phyloP scores from a whole-genome alignment of 2,329 filamentous ascomycete genomes.

The Fusarium caatingaense region DNA sequence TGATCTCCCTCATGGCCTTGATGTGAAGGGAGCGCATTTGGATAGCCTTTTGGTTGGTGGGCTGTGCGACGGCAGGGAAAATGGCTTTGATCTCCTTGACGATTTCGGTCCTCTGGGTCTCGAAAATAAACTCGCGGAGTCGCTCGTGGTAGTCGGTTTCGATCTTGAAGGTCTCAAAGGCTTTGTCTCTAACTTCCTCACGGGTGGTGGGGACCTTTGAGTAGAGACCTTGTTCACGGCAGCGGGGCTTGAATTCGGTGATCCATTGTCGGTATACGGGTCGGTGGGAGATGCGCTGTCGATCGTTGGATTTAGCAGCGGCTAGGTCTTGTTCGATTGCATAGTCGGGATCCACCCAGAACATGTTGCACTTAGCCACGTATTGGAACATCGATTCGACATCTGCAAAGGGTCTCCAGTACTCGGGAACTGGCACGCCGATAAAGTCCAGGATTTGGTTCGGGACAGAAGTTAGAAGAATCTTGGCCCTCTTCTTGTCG shows the following conservation, averaged over 20 bases:
- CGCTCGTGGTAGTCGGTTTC: constrained; percentile 55
- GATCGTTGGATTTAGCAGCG: constrained; percentile 64
- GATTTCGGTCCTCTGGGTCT: constrained; percentile 58
- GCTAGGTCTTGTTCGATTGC: constrained; percentile 47
- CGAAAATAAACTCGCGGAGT: constrained; percentile 52
- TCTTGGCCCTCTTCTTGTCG: constrained; percentile 66
- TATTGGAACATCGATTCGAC: constrained; percentile 72
- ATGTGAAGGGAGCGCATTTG: constrained; percentile 51
- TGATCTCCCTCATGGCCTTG: constrained; percentile 53
- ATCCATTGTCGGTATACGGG: constrained; percentile 70
- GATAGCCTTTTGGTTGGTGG: constrained; percentile 32
- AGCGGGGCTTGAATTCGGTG: constrained; percentile 70
- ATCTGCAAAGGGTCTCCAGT: constrained; percentile 68
- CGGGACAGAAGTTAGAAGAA: constrained; percentile 71
- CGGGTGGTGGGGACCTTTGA: constrained; percentile 49
- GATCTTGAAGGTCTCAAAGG: constrained; percentile 63
- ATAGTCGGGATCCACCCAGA: constrained; percentile 56
- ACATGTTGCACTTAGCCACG: constrained; percentile 67
- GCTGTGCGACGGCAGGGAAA: not conserved
- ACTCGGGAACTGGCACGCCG: constrained; percentile 60
- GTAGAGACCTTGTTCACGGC: constrained; percentile 56
- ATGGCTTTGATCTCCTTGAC: constrained; percentile 1
- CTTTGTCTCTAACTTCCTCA: constrained; percentile 62
- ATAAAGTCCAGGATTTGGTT: constrained; percentile 69
- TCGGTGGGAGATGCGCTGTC: constrained; percentile 65